phyloP scores from a whole-genome alignment of 2,329 filamentous ascomycete genomes.

The Chaetomium sp. region DNA sequence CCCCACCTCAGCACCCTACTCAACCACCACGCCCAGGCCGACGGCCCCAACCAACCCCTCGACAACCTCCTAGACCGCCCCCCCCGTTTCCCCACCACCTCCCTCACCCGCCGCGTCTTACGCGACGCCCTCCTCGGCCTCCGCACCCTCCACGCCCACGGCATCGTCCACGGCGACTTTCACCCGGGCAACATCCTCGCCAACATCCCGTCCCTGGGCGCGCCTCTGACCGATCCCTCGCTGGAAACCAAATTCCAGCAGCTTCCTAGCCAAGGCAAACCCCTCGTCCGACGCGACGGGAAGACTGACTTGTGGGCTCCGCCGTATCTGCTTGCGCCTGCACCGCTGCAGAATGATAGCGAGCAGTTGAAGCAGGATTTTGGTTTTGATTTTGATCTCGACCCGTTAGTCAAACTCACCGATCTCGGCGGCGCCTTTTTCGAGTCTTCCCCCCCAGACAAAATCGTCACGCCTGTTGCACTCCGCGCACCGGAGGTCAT shows the following conservation, averaged over 20 bases:
- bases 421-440: conserved; percentile 3
- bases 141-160: neutral
- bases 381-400: neutral
- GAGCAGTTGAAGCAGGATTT: neutral
- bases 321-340: neutral
- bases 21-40: neutral
- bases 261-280: neutral
- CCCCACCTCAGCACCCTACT: neutral
- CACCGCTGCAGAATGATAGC: neutral
- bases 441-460: neutral
- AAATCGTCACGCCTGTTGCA: neutral
- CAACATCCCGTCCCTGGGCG: neutral
- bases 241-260: neutral
- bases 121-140: conserved; percentile 1
- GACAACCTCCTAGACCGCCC: neutral
- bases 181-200: neutral
- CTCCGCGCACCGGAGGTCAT: conserved; percentile 4
- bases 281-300: neutral
- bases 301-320: conserved; percentile 3
- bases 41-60: neutral
- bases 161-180: conserved; percentile 2
- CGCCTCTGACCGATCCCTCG: neutral
- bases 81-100: neutral
- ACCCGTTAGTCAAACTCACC: neutral
- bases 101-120: neutral